Evolutionary conservation across 2,329 filamentous ascomycete species (phyloP).

Genomic region (Volutella citrinella): DNA sequence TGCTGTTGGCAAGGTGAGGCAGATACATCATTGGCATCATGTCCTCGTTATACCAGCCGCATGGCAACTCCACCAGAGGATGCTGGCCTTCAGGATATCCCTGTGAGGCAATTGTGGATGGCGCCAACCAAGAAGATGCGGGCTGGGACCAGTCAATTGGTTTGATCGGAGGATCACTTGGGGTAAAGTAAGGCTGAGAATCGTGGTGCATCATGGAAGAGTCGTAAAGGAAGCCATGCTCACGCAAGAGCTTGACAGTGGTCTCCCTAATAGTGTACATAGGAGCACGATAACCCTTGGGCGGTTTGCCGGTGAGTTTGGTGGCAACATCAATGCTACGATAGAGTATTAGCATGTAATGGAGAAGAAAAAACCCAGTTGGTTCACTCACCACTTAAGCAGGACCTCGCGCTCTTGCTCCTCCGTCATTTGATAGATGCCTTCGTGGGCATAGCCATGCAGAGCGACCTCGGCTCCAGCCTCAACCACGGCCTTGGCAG

Average conservation of each 20-base stretch:
- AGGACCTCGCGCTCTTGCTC: slow-evolving; percentile 45
- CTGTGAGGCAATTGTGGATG: slow-evolving; percentile 24
- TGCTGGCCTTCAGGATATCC: slow-evolving; percentile 3
- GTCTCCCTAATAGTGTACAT: slow-evolving; percentile 45
- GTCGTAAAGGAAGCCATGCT: slow-evolving; percentile 44
- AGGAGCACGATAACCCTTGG: slow-evolving; percentile 46
- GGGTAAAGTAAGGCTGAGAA: slow-evolving; percentile 44
- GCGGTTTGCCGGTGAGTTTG: slow-evolving; percentile 37
- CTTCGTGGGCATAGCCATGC: slow-evolving; percentile 49
- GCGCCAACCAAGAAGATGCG: slow-evolving; percentile 47
- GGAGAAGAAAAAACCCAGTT: no score
- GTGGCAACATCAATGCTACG: slow-evolving; percentile 37
- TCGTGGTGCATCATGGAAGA: slow-evolving; percentile 44
- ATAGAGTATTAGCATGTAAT: not conserved
- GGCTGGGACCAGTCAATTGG: no score
- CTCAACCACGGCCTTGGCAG: no score
- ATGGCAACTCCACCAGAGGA: slow-evolving; percentile 41
- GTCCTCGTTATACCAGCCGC: slow-evolving; percentile 49
- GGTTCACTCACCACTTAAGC: slow-evolving; percentile 34
- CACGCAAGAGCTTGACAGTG: slow-evolving; percentile 41
- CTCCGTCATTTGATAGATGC: slow-evolving; percentile 39
- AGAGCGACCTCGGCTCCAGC: slow-evolving; percentile 46
- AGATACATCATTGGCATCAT: slow-evolving; percentile 47
- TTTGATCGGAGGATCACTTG: no score
- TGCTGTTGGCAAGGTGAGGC: slow-evolving; percentile 46